phyloP scores from a whole-genome alignment of 2,329 filamentous ascomycete genomes.

The Monosporascus cannonballus region DNA sequence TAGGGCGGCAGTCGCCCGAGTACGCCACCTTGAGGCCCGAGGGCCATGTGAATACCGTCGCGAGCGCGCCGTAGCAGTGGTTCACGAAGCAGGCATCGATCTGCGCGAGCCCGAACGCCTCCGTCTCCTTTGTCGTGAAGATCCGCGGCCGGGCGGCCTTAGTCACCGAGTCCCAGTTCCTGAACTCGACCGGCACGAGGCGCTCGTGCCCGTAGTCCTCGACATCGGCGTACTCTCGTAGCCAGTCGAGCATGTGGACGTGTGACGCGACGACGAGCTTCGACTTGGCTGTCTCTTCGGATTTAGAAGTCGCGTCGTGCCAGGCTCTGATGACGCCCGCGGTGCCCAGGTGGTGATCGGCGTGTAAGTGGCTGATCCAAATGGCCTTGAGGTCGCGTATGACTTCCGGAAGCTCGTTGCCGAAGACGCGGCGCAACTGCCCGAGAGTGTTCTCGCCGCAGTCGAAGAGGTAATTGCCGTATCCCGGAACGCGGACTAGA shows the following conservation, averaged over 20 bases:
- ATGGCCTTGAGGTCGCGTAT: constrained; percentile 74
- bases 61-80: constrained; percentile 77
- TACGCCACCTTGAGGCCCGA: constrained; percentile 83
- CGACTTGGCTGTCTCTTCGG: constrained; percentile 21
- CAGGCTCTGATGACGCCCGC: constrained; percentile 77
- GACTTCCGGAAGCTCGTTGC: constrained; percentile 60
- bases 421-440: constrained; percentile 72
- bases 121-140: constrained; percentile 34
- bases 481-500: constrained; percentile 73
- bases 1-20: constrained; percentile 89
- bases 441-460: constrained; percentile 89
- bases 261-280: constrained; percentile 64
- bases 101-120: constrained; percentile 55
- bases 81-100: constrained; percentile 63
- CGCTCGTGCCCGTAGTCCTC: constrained; percentile 68
- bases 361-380: constrained; percentile 93
- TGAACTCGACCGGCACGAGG: constrained; percentile 20
- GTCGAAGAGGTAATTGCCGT: constrained; percentile 87
- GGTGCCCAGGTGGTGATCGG: constrained; percentile 89
- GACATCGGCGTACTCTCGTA: constrained; percentile 72
- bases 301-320: constrained; percentile 50
- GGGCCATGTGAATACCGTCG: constrained; percentile 70
- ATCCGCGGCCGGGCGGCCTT: constrained; percentile 16
- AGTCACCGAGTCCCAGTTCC: background rate
- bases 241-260: constrained; percentile 64